phyloP scores from a whole-genome alignment of 495 filamentous ascomycete species.

The Podospora pseudopauciseta region DNA sequence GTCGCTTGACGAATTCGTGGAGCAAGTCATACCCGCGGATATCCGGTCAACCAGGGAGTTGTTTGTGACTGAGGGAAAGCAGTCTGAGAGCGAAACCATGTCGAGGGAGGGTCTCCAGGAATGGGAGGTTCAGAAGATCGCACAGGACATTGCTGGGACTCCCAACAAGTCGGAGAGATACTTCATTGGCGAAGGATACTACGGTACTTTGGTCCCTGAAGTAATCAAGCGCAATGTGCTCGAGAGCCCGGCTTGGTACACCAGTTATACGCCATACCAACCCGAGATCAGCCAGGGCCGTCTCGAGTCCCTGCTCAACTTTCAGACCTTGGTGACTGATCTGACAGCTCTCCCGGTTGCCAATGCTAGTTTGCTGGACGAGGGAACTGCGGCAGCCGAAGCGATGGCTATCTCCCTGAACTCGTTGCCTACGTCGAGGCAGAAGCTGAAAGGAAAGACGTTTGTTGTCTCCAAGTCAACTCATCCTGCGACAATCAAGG shows the following conservation, averaged over 20 bases:
- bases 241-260: slow-evolving; percentile 96
- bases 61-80: slow-evolving; percentile 23
- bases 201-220: slow-evolving; percentile 77
- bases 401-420: slow-evolving; percentile 95
- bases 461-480: slow-evolving; percentile 80
- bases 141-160: slow-evolving; percentile 60
- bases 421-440: slow-evolving; percentile 64
- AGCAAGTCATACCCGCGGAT: slow-evolving; percentile 77
- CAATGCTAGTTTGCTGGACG: slow-evolving; percentile 92
- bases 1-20: slow-evolving; percentile 81
- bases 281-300: slow-evolving; percentile 96
- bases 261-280: slow-evolving; percentile 97
- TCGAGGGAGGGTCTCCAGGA: slow-evolving; percentile 31
- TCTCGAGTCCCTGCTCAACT: slow-evolving; percentile 91
- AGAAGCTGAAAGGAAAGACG: slow-evolving; percentile 71
- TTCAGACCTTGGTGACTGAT: slow-evolving; percentile 91
- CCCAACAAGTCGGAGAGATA: slow-evolving; percentile 59
- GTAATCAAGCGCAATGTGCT: slow-evolving; percentile 94
- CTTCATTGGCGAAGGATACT: slow-evolving; percentile 88
- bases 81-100: not conserved
- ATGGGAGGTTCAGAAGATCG: slow-evolving; percentile 39
- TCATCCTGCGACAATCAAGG: slow-evolving; percentile 86
- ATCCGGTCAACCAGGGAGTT: slow-evolving; percentile 65
- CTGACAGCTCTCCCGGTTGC: slow-evolving; percentile 85
- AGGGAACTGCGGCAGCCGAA: slow-evolving; percentile 91